Evolutionary conservation across 164 flowering plant genomes (phyloP).

Genomic region (Aristolochia contorta): DNA sequence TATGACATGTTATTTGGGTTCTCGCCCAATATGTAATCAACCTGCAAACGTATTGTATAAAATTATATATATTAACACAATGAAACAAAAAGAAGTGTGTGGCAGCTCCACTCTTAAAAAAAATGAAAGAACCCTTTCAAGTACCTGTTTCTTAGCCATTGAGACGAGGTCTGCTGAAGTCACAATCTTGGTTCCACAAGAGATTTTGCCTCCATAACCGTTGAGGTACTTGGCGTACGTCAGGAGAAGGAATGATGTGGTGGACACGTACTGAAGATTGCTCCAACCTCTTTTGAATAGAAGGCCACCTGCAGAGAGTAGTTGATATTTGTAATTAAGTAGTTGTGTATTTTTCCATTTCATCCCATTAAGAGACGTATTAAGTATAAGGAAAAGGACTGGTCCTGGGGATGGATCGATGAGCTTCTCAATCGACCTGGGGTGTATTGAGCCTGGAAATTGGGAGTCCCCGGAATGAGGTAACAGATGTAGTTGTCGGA

Average conservation of each 20-base stretch:
- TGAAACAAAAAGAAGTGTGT: no score
- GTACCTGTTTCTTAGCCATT: slow-evolving; percentile 54
- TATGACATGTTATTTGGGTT: slow-evolving; percentile 71
- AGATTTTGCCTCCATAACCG: slow-evolving; percentile 20
- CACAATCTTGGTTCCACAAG: slow-evolving; percentile 44
- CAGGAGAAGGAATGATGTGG: slow-evolving; percentile 56
- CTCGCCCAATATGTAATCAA: slow-evolving; percentile 75
- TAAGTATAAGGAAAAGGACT: slow-evolving; percentile 10
- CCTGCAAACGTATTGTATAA: slow-evolving; percentile 8
- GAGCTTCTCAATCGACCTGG: slow-evolving; percentile 36
- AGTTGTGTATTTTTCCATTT: no score
- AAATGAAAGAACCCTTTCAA: neutral
- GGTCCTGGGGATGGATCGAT: no score
- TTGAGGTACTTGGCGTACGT: slow-evolving; percentile 69
- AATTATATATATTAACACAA: no score
- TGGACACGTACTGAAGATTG: slow-evolving; percentile 82
- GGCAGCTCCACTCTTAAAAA: no score
- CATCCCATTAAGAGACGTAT: slow-evolving; percentile 64
- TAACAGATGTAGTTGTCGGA: slow-evolving; percentile 85
- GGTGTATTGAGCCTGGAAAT: slow-evolving; percentile 68
- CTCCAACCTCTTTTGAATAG: slow-evolving; percentile 60
- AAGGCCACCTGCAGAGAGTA: slow-evolving; percentile 58
- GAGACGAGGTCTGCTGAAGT: slow-evolving; percentile 36
- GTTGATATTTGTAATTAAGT: neutral
- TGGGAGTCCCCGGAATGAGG: slow-evolving; percentile 61